Conservation (phyloP, 1,284 basidiomycete genomes). For the Gomphus sp. region DNA sequence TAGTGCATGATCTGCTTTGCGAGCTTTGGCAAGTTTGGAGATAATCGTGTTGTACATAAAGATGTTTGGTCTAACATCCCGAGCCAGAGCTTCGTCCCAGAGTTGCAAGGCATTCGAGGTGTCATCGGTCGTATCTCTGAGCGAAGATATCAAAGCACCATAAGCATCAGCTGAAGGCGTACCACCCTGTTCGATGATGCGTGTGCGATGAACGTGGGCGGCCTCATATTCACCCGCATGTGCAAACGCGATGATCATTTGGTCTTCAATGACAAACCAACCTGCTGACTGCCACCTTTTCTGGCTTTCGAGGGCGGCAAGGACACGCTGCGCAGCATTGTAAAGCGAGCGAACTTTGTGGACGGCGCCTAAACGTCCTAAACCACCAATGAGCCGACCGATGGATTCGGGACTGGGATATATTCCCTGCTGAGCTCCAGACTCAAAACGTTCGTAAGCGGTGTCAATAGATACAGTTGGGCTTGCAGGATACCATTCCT, state of each 20-base stretch:
- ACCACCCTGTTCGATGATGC: constrained; percentile 72
- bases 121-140: constrained; percentile 92
- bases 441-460: constrained; percentile 31
- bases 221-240: constrained; percentile 72
- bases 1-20: constrained; percentile 83
- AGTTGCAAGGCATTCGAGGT: constrained; percentile 77
- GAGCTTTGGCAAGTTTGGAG: constrained; percentile 85
- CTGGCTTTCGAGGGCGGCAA: constrained; percentile 30
- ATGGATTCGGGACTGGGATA: constrained; percentile 49
- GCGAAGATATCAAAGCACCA: constrained; percentile 77
- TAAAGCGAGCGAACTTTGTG: constrained; percentile 63
- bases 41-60: constrained; percentile 96
- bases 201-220: constrained; percentile 73
- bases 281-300: constrained; percentile 24
- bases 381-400: constrained; percentile 53
- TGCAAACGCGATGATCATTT: constrained; percentile 80
- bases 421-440: constrained; percentile 26
- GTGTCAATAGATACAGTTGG: constrained; percentile 20
- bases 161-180: constrained; percentile 84
- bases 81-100: constrained; percentile 70
- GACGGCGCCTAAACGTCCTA: constrained; percentile 57
- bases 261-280: constrained; percentile 80
- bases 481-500: constrained; percentile 30
- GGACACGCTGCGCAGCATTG: constrained; percentile 54
- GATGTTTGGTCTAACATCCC: constrained; percentile 67